Percentiles rank a stretch among this genome's conserved stretches.
phyloP scores from a whole-genome alignment of 2,329 filamentous ascomycete genomes.

The Neonectria magnoliae region DNA sequence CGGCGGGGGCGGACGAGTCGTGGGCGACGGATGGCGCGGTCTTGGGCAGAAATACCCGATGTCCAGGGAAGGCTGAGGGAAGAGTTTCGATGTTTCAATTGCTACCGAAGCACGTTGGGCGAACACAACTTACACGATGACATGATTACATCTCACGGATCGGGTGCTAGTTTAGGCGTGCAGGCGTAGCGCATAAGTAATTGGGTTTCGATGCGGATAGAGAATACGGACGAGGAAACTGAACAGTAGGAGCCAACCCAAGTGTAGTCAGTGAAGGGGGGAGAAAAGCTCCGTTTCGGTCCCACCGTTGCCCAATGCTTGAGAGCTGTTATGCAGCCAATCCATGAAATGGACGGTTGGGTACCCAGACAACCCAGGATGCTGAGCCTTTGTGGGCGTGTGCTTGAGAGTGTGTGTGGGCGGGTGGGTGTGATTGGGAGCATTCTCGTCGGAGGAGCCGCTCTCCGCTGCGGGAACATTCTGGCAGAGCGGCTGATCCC shows the following conservation, averaged over 20 bases:
- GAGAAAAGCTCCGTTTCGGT: conserved; percentile 9
- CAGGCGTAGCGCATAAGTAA: conserved; percentile 6
- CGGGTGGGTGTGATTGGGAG: conserved; percentile 3
- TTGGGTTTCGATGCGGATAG: conserved; percentile 20
- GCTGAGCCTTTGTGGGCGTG: conserved; percentile 14
- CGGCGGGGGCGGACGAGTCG: neutral
- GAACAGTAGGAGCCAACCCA: neutral
- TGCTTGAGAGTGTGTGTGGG: neutral
- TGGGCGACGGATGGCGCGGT: conserved; percentile 10
- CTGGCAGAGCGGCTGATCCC: conserved; percentile 10
- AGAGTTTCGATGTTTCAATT: conserved; percentile 9
- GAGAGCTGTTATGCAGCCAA: conserved; percentile 4
- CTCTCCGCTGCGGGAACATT: conserved; percentile 1
- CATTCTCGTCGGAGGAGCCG: conserved; percentile 9
- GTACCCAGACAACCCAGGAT: conserved; percentile 15
- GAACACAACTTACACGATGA: conserved; percentile 8
- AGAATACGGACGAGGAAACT: conserved; percentile 4
- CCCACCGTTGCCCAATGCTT: conserved; percentile 23
- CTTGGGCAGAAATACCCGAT: conserved; percentile 18
- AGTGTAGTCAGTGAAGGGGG: neutral
- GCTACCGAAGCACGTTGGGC: conserved; percentile 17
- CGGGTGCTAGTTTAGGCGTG: neutral
- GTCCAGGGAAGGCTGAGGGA: neutral
- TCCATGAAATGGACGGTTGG: conserved; percentile 10
- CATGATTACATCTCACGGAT: conserved; percentile 6